Evolutionary conservation across 345 rosid genomes (phyloP).

Genomic region (Aethionema arabicum): DNA sequence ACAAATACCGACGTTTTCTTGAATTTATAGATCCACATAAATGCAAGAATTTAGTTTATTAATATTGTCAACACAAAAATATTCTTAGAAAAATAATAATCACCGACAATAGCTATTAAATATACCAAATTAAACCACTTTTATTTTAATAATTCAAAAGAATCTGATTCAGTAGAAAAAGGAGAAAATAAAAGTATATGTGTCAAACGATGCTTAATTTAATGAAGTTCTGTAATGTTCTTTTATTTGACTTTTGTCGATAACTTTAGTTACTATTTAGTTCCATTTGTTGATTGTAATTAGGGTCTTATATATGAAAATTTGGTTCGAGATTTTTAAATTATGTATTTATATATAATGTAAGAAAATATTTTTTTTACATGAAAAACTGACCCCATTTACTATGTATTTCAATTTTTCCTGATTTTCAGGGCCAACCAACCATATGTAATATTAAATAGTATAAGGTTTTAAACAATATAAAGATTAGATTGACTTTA

Average conservation of each 20-base stretch:
- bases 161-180: constrained; percentile 30
- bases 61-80: neutral
- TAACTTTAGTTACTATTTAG: constrained; percentile 2
- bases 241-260: constrained; percentile 3
- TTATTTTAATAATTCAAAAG: constrained; percentile 15
- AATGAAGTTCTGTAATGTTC: neutral
- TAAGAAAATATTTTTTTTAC: too few species aligned
- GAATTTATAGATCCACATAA: constrained; percentile 23
- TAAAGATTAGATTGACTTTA: too few species aligned
- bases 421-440: too few species aligned
- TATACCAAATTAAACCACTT: neutral
- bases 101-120: constrained; percentile 35
- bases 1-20: neutral
- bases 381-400: too few species aligned
- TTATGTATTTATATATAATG: too few species aligned
- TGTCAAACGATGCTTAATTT: constrained; percentile 20
- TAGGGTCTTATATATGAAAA: too few species aligned
- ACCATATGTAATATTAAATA: too few species aligned
- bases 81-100: constrained; percentile 1
- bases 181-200: neutral
- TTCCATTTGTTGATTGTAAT: neutral
- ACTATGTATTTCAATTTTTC: too few species aligned
- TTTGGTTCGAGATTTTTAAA: too few species aligned
- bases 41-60: constrained; percentile 9
- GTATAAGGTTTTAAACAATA: too few species aligned